Base-by-base conservation (phyloP, 805 yeast species). In the Yarrowia alimentaria region DNA sequence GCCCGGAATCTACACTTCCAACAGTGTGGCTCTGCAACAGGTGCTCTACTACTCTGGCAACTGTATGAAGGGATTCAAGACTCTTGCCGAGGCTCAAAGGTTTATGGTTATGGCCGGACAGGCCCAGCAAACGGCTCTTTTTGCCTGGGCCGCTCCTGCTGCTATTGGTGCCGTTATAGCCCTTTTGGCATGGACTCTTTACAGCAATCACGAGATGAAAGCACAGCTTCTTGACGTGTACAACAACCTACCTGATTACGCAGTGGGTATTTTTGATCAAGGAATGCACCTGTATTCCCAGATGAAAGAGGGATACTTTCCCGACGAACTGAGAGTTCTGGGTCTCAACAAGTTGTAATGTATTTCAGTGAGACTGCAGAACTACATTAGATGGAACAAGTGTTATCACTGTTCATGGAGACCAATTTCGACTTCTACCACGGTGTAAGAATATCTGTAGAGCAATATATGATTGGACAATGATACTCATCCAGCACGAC, bases 11-110 rank as follows among this genome's bases (percentile, higher is more conserved):
- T 35, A 35, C 42, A 35, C 42, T 2, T 35, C 42, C 29, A 35
- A 22, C 29, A 28, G 22, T 11, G 28, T 9, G 11, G 42, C 42
- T 4, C 11, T 35, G 12, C 25, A 35, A 25, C 42, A 35, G 14
- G 29, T 35, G 3, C 26, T 35, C 14, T 22, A 35, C 42, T 35
- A 22, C 29, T 35, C 29, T 5, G 42, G 12, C 42, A 35, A 35
- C 42, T 35, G 42, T 12, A 35, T 35, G 42, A 35, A 35, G 29
- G 42, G 28, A 1, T 35, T 22, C 29, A 14, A 16, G 14, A 17
- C 10, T 21, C 24, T 21, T 9, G 24, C 29, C 0, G 42, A 22
- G 4, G 29, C 42, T 7, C 29, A 35, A 11, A 10, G 22, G 28
- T 35, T 35, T 20, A 22, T 35, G 29, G 12, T 22, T 19, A 20